Evolutionary conservation across 1,284 basidiomycete species (phyloP), one percentile per base, ranked within the genome.

Genomic region (Apiotrichum akiyoshidainum): DNA sequence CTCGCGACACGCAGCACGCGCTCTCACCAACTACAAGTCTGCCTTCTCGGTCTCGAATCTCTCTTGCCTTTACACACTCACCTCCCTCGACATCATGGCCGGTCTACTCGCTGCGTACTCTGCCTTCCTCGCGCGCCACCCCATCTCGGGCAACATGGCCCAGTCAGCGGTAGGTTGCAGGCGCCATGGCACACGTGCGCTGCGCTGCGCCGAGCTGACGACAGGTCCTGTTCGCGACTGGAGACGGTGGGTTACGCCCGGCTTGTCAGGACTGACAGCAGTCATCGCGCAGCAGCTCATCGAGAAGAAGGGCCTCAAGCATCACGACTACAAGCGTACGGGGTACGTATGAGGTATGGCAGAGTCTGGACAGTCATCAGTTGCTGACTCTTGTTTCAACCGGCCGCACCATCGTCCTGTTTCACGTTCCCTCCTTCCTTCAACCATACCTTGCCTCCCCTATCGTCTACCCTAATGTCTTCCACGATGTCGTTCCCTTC

Each of bases 201-300:
- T 31, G 7, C 26, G 26, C 7, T 4, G 17, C 5, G 14, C 13
- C 4, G 39, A 14, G 34, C 48, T 51, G 45, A 44, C 47, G 7
- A 9, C 54, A 79, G 78, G 71, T 70, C 2, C 65, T 80, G n/a
- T 80, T 80, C 62, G 77, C 76, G 19, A 75, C 79, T 13, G 80
- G 81, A 40, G 80, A 81, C 64, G 63, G 71, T 73, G 49, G 17
- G 69, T 55, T 11, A 5, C 5, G 3, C 1, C 19, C 8, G 12
- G n/a, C 22, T 19, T 7, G 21, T 8, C 5, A 6, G 16, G 17
- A 21, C 48, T 50, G 12, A 51, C 26, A 26, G 13, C 55, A 75
- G 76, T 77, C 11, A 71, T 82, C 40, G 81, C 81, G n/a, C 81
- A 82, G 64, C 81, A 82, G 63, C 64, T 67, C 2, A 74, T 81